Evolutionary conservation across 768 basidiomycete species (phyloP).

Genomic region (Albatrellus ellisii): DNA sequence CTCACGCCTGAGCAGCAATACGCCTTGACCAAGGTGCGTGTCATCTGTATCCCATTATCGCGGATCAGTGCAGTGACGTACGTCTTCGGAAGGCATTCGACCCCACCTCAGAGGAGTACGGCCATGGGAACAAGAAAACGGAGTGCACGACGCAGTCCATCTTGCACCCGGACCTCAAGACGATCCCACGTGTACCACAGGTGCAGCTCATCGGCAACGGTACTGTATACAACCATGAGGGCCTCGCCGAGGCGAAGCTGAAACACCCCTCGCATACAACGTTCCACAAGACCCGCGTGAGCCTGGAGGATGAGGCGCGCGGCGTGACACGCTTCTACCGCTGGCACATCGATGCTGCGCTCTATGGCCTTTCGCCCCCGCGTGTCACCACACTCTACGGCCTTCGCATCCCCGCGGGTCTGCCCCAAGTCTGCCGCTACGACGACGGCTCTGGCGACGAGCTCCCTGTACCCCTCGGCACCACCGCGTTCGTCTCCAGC

Average conservation of each 20-base stretch:
- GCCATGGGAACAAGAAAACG: conserved; percentile 85
- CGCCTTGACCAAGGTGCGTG: conserved; percentile 63
- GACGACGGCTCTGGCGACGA: conserved; percentile 82
- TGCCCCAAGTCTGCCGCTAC: conserved; percentile 50
- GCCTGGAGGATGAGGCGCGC: conserved; percentile 52
- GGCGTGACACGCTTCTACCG: conserved; percentile 75
- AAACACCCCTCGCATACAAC: conserved; percentile 76
- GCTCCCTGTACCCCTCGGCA: conserved; percentile 67
- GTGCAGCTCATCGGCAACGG: conserved; percentile 90
- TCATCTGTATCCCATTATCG: neutral
- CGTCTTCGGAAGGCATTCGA: conserved; percentile 57
- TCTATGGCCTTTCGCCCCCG: conserved; percentile 66
- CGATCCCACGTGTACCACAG: conserved; percentile 74
- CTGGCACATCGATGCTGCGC: conserved; percentile 85
- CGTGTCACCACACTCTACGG: conserved; percentile 77
- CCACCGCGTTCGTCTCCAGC: conserved; percentile 72
- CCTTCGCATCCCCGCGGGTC: conserved; percentile 52
- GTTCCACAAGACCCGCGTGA: conserved; percentile 69
- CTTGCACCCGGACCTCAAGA: conserved; percentile 79
- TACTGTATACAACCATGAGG: conserved; percentile 62
- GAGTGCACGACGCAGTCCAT: conserved; percentile 62
- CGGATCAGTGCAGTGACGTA: neutral
- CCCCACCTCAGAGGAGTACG: conserved; percentile 48
- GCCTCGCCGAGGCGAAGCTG: conserved; percentile 54
- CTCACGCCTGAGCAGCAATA: conserved; percentile 78